A percentile compares a stretch with the other conserved stretches of the same genome.
These are phyloP conservation scores for Stramenopiles sp. DNA, from an alignment of 352 stramenopile species.

Conservation along the genomic window DNA sequence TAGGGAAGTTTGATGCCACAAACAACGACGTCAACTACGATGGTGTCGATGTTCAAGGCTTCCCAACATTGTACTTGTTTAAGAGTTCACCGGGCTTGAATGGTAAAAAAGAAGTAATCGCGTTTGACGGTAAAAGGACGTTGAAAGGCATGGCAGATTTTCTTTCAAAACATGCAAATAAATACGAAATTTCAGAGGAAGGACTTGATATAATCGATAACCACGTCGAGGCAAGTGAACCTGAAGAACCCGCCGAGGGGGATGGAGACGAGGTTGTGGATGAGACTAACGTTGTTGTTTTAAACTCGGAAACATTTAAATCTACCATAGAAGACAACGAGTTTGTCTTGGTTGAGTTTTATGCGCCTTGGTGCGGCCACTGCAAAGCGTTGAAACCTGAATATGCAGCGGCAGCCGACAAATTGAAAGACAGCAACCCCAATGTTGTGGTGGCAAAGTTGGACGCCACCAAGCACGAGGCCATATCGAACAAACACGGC, in stretches of 20 bases:
- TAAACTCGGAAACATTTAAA: no score
- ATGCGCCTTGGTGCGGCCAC: conserved; percentile 38
- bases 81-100: conserved; percentile 35
- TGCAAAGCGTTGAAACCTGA: conserved; percentile 40
- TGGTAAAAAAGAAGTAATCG: no score
- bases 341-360: conserved; percentile 22
- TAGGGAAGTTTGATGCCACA: conserved; percentile 44
- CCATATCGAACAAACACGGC: conserved; percentile 36
- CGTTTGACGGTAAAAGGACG: no score
- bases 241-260: no score
- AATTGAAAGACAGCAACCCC: conserved; percentile 23
- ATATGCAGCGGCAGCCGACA: conserved; percentile 36
- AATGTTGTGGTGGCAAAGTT: conserved; percentile 35
- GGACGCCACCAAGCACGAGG: conserved; percentile 36
- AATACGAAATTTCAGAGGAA: no score
- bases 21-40: conserved; percentile 39
- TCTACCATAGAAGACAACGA: no score
- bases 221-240: no score
- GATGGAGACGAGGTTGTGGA: no score
- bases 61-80: conserved; percentile 41
- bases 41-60: conserved; percentile 34
- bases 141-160: no score
- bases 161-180: no score
- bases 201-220: no score
- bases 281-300: no score